Base-by-base conservation (phyloP, 768 basidiomycete genomes). In the Calocybe indica region DNA sequence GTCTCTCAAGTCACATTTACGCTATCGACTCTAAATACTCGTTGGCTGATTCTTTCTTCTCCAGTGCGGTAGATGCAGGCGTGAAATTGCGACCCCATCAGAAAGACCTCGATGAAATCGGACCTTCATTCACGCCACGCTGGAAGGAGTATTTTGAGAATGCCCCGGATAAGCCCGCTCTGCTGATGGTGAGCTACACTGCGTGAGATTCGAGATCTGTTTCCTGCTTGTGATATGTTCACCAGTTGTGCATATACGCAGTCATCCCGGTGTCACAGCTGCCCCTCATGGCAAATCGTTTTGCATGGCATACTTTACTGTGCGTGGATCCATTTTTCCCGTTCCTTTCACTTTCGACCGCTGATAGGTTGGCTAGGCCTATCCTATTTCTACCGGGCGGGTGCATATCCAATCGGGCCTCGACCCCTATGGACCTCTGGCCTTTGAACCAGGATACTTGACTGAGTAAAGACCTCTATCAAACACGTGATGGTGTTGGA, bases 101-200 rank as follows among this genome's bases (percentile, higher is more conserved):
- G 3, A 64, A 67, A 5, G 82, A 84, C 37, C 64, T 81, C 15
- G 64, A 71, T 41, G 66, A 66, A n/a, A 61, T 84, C 33, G 75
- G 74, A 7, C 68, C 75, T 6, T 68, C 58, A 5, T 84, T 83
- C 54, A 56, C 66, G 28, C 41, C 63, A 15, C 62, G 70, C 37
- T 83, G 81, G 82, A 61, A 71, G 6, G 57, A 62, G 9, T 78
- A 74, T 58, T 83, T 77, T 37, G 72, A 61, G 22, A 61, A 66
- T 28, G 69, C 66, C 2, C 74, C 75, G 0, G 83, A 84, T 55
- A 83, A 83, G 54, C 72, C 80, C 7, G 73, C 79, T 3, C 54
- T 75, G 49, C 64, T 71, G 38, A 55, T 80, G 9, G 71, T 70
- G 0, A 50, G 67, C 0, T 50, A 72, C 14, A 61, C 73, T 3